phyloP scores from a whole-genome alignment of 352 stramenopile species.

The Phytophthora agathidicida region DNA sequence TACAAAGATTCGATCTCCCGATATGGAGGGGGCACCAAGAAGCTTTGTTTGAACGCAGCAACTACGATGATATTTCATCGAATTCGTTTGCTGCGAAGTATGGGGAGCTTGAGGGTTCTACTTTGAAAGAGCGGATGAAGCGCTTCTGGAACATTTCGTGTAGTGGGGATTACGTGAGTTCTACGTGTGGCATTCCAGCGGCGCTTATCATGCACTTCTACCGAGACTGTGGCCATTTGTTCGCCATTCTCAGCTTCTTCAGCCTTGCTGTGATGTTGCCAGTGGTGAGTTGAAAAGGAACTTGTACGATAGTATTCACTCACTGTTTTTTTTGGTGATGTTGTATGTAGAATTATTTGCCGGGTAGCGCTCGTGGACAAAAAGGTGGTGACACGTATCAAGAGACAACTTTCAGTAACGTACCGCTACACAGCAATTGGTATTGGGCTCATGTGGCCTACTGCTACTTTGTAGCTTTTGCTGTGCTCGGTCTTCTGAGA shows the following conservation, averaged over 20 bases:
- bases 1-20: conserved; percentile 59
- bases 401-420: conserved; percentile 84
- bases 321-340: not conserved
- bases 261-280: conserved; percentile 73
- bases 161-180: conserved; percentile 60
- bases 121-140: conserved; percentile 46
- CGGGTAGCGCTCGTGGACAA: conserved; percentile 46
- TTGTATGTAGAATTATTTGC: conserved; percentile 66
- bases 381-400: conserved; percentile 60
- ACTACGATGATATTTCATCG: conserved; percentile 64
- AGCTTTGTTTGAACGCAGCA: conserved; percentile 74
- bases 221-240: conserved; percentile 66
- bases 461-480: conserved; percentile 69
- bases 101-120: conserved; percentile 44
- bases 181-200: conserved; percentile 71
- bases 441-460: conserved; percentile 82
- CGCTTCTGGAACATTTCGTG: conserved; percentile 55
- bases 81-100: conserved; percentile 55
- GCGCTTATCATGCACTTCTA: conserved; percentile 74
- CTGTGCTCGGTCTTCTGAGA: conserved; percentile 54
- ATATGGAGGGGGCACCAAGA: conserved; percentile 68
- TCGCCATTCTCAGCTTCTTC: conserved; percentile 67
- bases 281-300: conserved; percentile 50
- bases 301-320: not conserved
- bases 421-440: conserved; percentile 78